These are phyloP conservation scores for Nicotiana attenuata DNA, from an alignment of 257 asterid species.

Conservation along the genomic window DNA sequence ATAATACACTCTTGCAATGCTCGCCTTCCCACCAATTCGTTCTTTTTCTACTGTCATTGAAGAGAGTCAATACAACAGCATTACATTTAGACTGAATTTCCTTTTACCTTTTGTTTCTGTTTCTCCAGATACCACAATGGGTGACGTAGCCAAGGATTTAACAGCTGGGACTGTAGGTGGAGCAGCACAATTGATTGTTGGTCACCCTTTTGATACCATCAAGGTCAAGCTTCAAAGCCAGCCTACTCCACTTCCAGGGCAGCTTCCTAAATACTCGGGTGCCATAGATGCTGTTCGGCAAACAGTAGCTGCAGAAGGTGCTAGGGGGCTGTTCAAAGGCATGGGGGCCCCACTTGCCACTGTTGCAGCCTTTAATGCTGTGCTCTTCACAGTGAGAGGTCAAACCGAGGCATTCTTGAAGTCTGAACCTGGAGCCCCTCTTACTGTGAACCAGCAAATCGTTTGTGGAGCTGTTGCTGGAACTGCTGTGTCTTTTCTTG, in stretches of 20 bases:
- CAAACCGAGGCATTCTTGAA: slow-evolving; percentile 73
- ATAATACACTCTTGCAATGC: not conserved
- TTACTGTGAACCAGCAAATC: slow-evolving; percentile 65
- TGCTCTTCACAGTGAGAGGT: slow-evolving; percentile 78
- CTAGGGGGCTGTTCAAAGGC: slow-evolving; percentile 83
- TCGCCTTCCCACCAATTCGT: not conserved
- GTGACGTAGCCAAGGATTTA: slow-evolving; percentile 66
- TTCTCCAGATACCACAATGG: not conserved
- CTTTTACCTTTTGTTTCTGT: not conserved
- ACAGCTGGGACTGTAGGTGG: slow-evolving; percentile 83
- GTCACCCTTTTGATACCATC: slow-evolving; percentile 96
- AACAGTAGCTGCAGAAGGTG: slow-evolving; percentile 89
- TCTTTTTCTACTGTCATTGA: not conserved
- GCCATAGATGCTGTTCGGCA: slow-evolving; percentile 88
- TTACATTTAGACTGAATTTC: not conserved
- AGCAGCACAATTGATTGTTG: slow-evolving; percentile 73
- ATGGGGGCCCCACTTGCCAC: slow-evolving; percentile 97
- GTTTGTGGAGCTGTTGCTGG: slow-evolving; percentile 93
- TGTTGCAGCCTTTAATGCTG: slow-evolving; percentile 82
- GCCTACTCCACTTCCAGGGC: slow-evolving; percentile 84
- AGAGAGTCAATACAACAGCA: not conserved
- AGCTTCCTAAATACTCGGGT: slow-evolving; percentile 64
- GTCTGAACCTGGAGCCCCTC: slow-evolving; percentile 68
- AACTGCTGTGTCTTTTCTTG: slow-evolving; percentile 71
- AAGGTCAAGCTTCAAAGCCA: slow-evolving; percentile 98